Percentiles rank a stretch among this genome's conserved stretches.
Conservation (phyloP, 192 early-diverging fungal species). For the Podila verticillata region DNA sequence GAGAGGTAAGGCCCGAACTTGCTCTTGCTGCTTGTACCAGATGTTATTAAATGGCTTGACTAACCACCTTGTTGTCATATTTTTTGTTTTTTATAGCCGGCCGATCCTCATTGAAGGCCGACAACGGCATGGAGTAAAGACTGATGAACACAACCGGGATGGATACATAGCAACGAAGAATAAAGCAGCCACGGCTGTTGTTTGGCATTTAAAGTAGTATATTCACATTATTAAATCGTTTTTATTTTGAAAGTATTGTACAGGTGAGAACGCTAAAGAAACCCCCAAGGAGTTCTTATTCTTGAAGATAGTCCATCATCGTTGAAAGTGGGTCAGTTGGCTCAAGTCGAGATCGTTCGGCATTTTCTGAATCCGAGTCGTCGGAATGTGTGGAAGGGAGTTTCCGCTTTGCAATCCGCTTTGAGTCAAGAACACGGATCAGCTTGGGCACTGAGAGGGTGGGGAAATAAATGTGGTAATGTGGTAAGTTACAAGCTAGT, state of each 20-base stretch:
- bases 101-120: conserved; percentile 44
- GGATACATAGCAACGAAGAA: neutral
- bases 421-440: conserved; percentile 16
- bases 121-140: conserved; percentile 46
- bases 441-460: conserved; percentile 21
- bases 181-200: too few relatives aligned
- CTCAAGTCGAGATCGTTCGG: neutral
- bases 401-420: conserved; percentile 18
- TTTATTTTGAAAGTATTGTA: too few relatives aligned
- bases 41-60: neutral
- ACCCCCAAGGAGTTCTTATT: too few relatives aligned
- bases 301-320: too few relatives aligned
- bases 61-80: neutral
- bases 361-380: neutral
- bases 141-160: neutral
- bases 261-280: too few relatives aligned
- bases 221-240: too few relatives aligned
- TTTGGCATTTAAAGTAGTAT: too few relatives aligned
- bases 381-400: neutral
- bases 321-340: too few relatives aligned
- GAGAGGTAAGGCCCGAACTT: conserved; percentile 67
- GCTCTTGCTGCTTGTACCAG: neutral
- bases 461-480: neutral
- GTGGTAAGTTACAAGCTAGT: too few relatives aligned
- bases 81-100: conserved; percentile 16